Evolutionary conservation across 768 basidiomycete species (phyloP).

Genomic region (Russula lepida): DNA sequence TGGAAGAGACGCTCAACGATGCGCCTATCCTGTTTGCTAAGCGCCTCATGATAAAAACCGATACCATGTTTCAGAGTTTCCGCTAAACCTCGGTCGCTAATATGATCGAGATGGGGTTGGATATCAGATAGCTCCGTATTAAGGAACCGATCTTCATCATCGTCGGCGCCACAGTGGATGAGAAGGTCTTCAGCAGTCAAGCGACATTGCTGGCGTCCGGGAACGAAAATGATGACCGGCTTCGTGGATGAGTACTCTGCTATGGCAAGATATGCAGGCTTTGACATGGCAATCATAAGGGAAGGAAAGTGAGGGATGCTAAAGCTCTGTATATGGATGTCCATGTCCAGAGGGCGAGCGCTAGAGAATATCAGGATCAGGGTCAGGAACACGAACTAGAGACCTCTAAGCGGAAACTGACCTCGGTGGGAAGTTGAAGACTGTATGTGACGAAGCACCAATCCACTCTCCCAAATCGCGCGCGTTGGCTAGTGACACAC

Average conservation of each 20-base stretch:
- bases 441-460: slow-evolving; percentile 84
- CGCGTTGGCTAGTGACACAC: slow-evolving; percentile 92
- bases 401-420: slow-evolving; percentile 25
- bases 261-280: slow-evolving; percentile 91
- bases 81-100: slow-evolving; percentile 64
- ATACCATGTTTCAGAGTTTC: slow-evolving; percentile 86
- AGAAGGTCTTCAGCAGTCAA: slow-evolving; percentile 88
- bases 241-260: slow-evolving; percentile 77
- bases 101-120: slow-evolving; percentile 79
- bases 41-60: slow-evolving; percentile 92
- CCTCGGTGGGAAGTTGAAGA: slow-evolving; percentile 97
- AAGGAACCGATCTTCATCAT: slow-evolving; percentile 77
- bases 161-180: slow-evolving; percentile 81
- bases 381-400: not conserved
- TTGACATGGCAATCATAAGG: slow-evolving; percentile 98
- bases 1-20: slow-evolving; percentile 91
- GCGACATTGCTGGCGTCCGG: slow-evolving; percentile 89
- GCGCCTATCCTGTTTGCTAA: slow-evolving; percentile 84
- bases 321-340: slow-evolving; percentile 95
- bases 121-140: slow-evolving; percentile 80
- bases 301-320: slow-evolving; percentile 97
- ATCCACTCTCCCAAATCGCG: slow-evolving; percentile 97
- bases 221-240: slow-evolving; percentile 89
- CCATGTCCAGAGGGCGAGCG: slow-evolving; percentile 94
- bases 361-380: slow-evolving; percentile 30